A percentile compares a stretch with the other conserved stretches of the same genome.
Conservation (phyloP, 1,139 yeast genomes). For the Magnusiomyces suaveolens region DNA sequence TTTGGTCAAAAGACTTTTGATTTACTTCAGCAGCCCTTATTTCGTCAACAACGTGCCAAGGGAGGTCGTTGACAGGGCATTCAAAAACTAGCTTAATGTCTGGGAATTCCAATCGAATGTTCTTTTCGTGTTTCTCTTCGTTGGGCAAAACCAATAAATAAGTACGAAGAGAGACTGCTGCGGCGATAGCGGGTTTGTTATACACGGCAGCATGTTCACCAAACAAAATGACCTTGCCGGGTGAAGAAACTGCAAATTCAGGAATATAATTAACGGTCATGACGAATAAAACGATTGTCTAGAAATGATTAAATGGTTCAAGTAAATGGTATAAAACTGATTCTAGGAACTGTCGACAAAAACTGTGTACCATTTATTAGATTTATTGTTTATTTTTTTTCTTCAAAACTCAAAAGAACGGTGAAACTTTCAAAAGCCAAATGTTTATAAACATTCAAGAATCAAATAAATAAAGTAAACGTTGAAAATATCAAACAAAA, state of each 20-base stretch:
- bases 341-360: too few species aligned
- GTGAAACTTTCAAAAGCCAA: too few species aligned
- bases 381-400: too few species aligned
- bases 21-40: background rate
- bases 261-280: conserved; percentile 3
- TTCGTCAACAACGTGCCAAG: conserved; percentile 29
- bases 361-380: too few species aligned
- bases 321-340: too few species aligned
- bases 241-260: conserved; percentile 71
- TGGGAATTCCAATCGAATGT: conserved; percentile 62
- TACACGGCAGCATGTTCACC: conserved; percentile 98
- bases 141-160: conserved; percentile 48
- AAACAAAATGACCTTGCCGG: conserved; percentile 90
- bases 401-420: too few species aligned
- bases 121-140: conserved; percentile 31
- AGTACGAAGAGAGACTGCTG: conserved; percentile 74
- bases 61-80: conserved; percentile 55
- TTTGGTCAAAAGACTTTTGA: too few species aligned
- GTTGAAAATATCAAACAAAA: too few species aligned
- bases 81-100: conserved; percentile 58
- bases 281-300: too few species aligned
- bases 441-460: too few species aligned
- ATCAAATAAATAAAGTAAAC: too few species aligned
- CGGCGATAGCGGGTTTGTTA: conserved; percentile 86
- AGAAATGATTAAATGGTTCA: too few species aligned